phyloP scores from a whole-genome alignment of 1,139 yeast genomes.

The Chernovozyma aurita region DNA sequence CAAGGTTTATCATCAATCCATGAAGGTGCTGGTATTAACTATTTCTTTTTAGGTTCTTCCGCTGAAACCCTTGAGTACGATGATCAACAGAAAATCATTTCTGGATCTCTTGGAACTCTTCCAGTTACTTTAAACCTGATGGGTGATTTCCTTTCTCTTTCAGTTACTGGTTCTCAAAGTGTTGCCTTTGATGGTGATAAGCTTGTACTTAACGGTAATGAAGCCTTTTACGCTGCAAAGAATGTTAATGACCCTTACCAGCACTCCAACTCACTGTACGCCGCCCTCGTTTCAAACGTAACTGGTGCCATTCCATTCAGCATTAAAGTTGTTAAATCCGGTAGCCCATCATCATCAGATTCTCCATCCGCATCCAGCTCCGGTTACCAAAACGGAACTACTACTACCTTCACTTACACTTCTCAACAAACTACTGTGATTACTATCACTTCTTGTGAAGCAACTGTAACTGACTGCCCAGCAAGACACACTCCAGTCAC shows the following conservation, averaged over 20 bases:
- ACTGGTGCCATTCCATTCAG: slow-evolving; percentile 19
- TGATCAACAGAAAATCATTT: slow-evolving; percentile 1
- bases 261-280: slow-evolving; percentile 26
- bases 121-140: neutral
- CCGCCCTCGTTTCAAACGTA: slow-evolving; percentile 15
- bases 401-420: slow-evolving; percentile 13
- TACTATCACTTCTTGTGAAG: slow-evolving; percentile 43
- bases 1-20: slow-evolving; percentile 12
- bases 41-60: slow-evolving; percentile 10
- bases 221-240: slow-evolving; percentile 37
- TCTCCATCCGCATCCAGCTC: slow-evolving; percentile 1
- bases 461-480: slow-evolving; percentile 39
- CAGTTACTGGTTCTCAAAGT: neutral
- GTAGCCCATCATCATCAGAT: slow-evolving; percentile 4
- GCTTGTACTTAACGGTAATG: slow-evolving; percentile 1
- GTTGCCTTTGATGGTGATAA: slow-evolving; percentile 1
- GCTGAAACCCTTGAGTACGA: slow-evolving; percentile 11
- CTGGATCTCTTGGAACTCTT: neutral
- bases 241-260: slow-evolving; percentile 40
- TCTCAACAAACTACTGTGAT: slow-evolving; percentile 26
- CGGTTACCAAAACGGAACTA: slow-evolving; percentile 5
- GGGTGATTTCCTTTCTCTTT: slow-evolving; percentile 3
- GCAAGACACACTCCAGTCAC: slow-evolving; percentile 14
- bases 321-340: slow-evolving; percentile 11
- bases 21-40: slow-evolving; percentile 19